These are phyloP conservation scores for Sungouiozyma intestinalis DNA, from an alignment of 805 yeast species.

Conservation along the genomic window DNA sequence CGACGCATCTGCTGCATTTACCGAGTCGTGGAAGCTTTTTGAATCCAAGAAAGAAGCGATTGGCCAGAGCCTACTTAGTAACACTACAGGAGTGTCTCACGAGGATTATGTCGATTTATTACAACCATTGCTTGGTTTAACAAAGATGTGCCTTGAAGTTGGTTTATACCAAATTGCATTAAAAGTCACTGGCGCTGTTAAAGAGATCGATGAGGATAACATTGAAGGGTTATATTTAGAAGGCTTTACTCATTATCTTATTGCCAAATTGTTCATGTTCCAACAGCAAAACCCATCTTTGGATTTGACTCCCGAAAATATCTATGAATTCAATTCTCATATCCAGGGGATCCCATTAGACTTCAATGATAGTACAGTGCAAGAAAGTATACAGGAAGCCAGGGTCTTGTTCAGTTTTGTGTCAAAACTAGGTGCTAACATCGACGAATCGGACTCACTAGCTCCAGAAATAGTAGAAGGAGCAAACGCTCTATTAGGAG, in stretches of 20 bases:
- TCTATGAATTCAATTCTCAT: constrained; percentile 26
- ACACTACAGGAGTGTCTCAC: constrained; percentile 10
- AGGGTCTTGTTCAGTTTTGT: constrained; percentile 32
- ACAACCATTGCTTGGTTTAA: constrained; percentile 62
- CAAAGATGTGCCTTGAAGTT: constrained; percentile 69
- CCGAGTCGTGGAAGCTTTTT: constrained; percentile 64
- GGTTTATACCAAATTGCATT: constrained; percentile 58
- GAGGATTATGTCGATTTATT: constrained; percentile 53
- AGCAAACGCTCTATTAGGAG: constrained; percentile 38
- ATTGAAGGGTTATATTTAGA: constrained; percentile 76
- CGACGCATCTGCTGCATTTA: constrained; percentile 64
- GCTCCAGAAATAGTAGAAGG: constrained; percentile 53
- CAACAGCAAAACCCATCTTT: constrained; percentile 14
- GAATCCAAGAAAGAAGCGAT: constrained; percentile 38
- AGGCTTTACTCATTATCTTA: constrained; percentile 59
- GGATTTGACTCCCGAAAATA: constrained; percentile 19
- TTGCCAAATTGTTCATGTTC: constrained; percentile 29
- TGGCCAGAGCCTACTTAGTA: constrained; percentile 36
- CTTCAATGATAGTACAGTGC: constrained; percentile 25
- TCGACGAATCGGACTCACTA: constrained; percentile 32
- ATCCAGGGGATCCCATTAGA: constrained; percentile 31
- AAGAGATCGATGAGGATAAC: constrained; percentile 76
- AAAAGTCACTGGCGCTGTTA: constrained; percentile 52
- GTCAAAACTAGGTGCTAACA: constrained; percentile 36
- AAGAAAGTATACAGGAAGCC: constrained; percentile 26